Evolutionary conservation across 805 yeast species (phyloP), one percentile per base, ranked within the genome.

Genomic region (Nakazawaea ambrosiae): DNA sequence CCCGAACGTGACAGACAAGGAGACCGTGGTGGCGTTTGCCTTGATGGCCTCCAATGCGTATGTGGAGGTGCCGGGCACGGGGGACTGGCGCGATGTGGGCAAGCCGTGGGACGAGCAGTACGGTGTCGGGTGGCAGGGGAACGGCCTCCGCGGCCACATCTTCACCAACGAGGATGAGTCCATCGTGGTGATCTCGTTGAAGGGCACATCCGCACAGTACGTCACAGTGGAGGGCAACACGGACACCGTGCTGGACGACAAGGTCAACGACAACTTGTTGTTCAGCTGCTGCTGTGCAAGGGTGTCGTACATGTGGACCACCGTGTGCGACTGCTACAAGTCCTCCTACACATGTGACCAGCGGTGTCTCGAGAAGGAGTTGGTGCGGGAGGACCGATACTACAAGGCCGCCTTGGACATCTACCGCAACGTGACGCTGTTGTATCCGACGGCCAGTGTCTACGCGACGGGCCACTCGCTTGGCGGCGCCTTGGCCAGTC

Each of bases 261-360:
- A 85, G 56, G 58, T 70, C 20, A 92, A 90, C 55, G 97, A 92
- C 55, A 92, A 92, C 51, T 53, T 90, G 40, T 60, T 92, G 25
- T 92, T 92, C 55, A 84, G 94, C 9, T 92, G 98, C 57, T 92
- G 98, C 57, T 92, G 98, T 61, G 97, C 96, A 0, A 70, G 97
- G 27, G 81, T 90, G 1, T 75, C 92, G 27, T 88, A 87, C 46
- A 60, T 86, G 58, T 92, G 97, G 98, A 76, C 81, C 6, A 83
- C 97, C 0, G 97, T 88, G 1, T 92, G 98, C 60, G 96, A 88
- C 57, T 92, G 98, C 55, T 90, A 81, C 53, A 74, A 78, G 44
- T 75, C 73, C 36, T 73, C 94, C 0, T 86, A 85, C 57, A 84
- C 90, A 0, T 92, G 98, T 60, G 81, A 88, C 57, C 92, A 87